Evolutionary conservation across 257 asterid species (phyloP).

Genomic region (Nyctanthes arbortristis): DNA sequence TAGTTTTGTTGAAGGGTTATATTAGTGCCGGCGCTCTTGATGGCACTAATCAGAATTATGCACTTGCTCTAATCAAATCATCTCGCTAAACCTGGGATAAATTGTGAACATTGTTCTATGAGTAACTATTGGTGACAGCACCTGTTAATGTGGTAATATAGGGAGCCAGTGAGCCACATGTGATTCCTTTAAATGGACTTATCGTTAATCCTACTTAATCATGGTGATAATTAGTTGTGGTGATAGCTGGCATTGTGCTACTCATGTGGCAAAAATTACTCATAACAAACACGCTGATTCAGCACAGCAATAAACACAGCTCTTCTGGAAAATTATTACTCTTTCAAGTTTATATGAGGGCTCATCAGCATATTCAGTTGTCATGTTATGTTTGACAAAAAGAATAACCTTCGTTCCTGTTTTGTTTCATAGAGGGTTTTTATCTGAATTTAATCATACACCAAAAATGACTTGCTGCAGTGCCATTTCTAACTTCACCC

Average conservation of each 20-base stretch:
- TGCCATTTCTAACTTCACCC: background rate
- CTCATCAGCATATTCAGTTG: background rate
- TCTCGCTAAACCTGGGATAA: background rate
- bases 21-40: no score
- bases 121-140: no score
- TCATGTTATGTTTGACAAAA: background rate
- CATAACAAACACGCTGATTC: background rate
- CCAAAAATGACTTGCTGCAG: background rate
- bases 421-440: background rate
- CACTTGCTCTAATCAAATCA: background rate
- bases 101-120: background rate
- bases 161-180: no score
- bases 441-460: background rate
- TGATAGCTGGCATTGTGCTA: background rate
- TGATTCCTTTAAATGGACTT: no score
- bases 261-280: background rate
- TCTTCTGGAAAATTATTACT: background rate
- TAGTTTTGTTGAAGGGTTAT: no score
- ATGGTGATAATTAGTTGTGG: no score
- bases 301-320: background rate
- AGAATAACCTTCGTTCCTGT: background rate
- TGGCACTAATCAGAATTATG: background rate
- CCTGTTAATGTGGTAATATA: no score
- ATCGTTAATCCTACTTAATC: no score
- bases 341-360: background rate